Evolutionary conservation across 2,329 filamentous ascomycete genomes (phyloP), one percentile per base, ranked within the genome.

Genomic region (Aaosphaeria arxii): DNA sequence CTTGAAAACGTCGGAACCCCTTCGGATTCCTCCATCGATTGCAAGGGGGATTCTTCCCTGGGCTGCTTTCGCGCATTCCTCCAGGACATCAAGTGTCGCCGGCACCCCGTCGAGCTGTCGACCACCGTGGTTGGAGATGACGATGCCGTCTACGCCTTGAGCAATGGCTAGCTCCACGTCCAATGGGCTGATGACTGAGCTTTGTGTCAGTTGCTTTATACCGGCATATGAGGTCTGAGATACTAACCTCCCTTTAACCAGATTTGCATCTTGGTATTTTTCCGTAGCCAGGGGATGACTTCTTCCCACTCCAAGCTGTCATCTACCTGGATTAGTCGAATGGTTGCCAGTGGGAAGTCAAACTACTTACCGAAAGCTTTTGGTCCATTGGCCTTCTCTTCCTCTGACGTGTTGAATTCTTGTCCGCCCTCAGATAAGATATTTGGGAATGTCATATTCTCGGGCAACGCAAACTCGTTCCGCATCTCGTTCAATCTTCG

Each of bases 111-210:
- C 53, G 7, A 55, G 36, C 35, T 55, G 53, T 39, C 53, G 43
- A 1, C 67, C 69, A 58, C 51, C 70, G 40, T 72, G 70, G 24
- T 72, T 72, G 1, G 63, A 66, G 0, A 73, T 56, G 1, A 71
- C 58, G 6, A 72, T 64, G 0, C 78, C 79, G 41, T 78, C 72
- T 4, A 74, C 70, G 0, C 77, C 77, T 43, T 71, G 49, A 46
- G 71, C 48, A 7, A 74, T 68, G 0, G 78, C 79, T 13, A 74
- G 53, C 30, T 70, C 62, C 0, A 77, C 78, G 48, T 82, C 79
- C 11, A 76, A 74, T 1, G 74, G 71, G 40, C 74, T 74, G 46
- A 78, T 71, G 13, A 82, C 62, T 43, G 39, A 43, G 6, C 2
- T 11, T 30, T 30, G 11, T 31, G 24, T 30, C 3, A 43, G 30